Percentiles rank a stretch among this genome's conserved stretches.
phyloP scores from a whole-genome alignment of 306 rosid genomes.

The Malus fusca region DNA sequence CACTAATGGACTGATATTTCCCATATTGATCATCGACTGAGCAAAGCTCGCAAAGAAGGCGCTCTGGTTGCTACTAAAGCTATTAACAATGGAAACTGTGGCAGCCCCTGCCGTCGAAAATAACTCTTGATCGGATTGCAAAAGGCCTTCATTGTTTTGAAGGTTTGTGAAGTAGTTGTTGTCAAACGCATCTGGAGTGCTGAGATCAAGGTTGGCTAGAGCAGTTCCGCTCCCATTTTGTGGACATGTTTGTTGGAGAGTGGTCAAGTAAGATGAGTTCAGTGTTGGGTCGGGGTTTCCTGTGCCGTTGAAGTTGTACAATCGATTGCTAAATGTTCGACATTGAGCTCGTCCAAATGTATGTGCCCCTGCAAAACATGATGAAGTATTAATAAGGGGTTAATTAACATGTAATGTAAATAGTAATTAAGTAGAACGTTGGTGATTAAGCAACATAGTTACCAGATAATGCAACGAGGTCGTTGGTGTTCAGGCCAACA shows the following conservation, averaged over 20 bases:
- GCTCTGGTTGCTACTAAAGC: slow-evolving; percentile 37
- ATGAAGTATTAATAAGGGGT: not conserved
- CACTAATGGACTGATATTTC: slow-evolving; percentile 48
- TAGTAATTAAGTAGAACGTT: not conserved
- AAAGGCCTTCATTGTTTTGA: slow-evolving; percentile 36
- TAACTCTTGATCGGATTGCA: slow-evolving; percentile 50
- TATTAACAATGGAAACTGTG: slow-evolving; percentile 44
- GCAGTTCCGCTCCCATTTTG: slow-evolving; percentile 35
- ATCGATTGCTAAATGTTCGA: slow-evolving; percentile 30
- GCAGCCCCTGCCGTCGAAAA: slow-evolving; percentile 41
- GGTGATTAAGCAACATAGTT: not conserved
- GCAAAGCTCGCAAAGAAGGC: slow-evolving; percentile 53
- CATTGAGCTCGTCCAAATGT: slow-evolving; percentile 69
- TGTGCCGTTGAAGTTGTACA: slow-evolving; percentile 39
- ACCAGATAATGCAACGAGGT: slow-evolving; percentile 75
- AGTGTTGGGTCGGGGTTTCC: slow-evolving; percentile 55
- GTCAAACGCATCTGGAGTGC: slow-evolving; percentile 38
- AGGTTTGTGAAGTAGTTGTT: slow-evolving; percentile 50
- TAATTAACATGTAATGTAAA: not conserved
- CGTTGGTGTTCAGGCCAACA: slow-evolving; percentile 47
- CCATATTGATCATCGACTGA: slow-evolving; percentile 69
- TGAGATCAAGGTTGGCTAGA: slow-evolving; percentile 41
- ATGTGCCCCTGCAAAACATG: slow-evolving; percentile 49
- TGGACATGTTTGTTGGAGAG: slow-evolving; percentile 53
- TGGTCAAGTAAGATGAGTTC: slow-evolving; percentile 37